Evolutionary conservation across 805 yeast species (phyloP).

Genomic region (Candida namnaoensis): DNA sequence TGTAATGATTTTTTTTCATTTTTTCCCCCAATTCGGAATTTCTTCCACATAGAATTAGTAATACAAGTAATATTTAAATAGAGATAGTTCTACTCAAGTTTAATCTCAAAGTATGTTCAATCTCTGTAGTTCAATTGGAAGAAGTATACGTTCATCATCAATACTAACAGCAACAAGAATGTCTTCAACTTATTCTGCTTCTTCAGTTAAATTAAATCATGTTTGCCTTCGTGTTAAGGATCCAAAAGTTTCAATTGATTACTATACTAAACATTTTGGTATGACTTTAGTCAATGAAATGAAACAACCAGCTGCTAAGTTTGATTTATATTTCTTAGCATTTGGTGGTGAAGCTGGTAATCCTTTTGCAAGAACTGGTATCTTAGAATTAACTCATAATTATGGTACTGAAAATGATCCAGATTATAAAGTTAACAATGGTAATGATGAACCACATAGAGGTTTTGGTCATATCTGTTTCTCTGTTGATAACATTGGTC

Average conservation of each 20-base stretch:
- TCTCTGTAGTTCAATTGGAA: too few relatives aligned
- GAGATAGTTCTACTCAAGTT: too few relatives aligned
- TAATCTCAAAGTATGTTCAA: too few relatives aligned
- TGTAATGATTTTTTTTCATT: too few relatives aligned
- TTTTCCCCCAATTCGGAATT: too few relatives aligned
- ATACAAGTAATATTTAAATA: too few relatives aligned
- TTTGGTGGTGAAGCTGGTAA: slow-evolving; percentile 9
- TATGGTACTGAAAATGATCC: slow-evolving; percentile 61
- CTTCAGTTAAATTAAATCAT: slow-evolving; percentile 41
- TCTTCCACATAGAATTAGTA: too few relatives aligned
- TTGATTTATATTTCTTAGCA: slow-evolving; percentile 64
- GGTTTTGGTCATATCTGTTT: slow-evolving; percentile 95
- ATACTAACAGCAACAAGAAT: slow-evolving; percentile 2
- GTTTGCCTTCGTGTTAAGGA: slow-evolving; percentile 78
- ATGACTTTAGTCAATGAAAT: slow-evolving; percentile 49
- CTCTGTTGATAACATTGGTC: slow-evolving; percentile 71
- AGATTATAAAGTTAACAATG: slow-evolving; percentile 57
- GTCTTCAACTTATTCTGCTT: slow-evolving; percentile 3
- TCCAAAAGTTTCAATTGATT: slow-evolving; percentile 62
- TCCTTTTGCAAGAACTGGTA: slow-evolving; percentile 37
- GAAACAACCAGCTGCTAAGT: slow-evolving; percentile 45
- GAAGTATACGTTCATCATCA: too few relatives aligned
- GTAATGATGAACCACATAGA: slow-evolving; percentile 75
- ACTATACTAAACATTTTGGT: slow-evolving; percentile 70
- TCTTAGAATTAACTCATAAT: slow-evolving; percentile 77